Conservation (phyloP, 768 basidiomycete genomes). For the Hypholoma sublateritium region DNA sequence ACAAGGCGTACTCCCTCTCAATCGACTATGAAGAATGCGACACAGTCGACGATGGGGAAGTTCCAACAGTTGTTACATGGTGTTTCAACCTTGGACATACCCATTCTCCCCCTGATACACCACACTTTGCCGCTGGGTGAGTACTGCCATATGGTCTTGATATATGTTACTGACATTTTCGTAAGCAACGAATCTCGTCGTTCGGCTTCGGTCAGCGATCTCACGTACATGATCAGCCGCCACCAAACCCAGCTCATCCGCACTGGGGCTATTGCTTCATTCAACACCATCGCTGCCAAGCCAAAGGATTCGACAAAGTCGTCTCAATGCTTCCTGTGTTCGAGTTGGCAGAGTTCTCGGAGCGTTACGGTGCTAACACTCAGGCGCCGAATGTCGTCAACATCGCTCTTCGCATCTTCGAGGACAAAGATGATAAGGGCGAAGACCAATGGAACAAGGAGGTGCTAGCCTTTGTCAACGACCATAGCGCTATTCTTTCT, state of each 20-base stretch:
- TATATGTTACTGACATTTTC: conserved; percentile 10
- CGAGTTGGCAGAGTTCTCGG: conserved; percentile 66
- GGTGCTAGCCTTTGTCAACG: conserved; percentile 72
- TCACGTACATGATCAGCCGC: conserved; percentile 88
- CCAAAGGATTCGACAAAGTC: conserved; percentile 74
- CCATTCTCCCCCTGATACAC: conserved; percentile 84
- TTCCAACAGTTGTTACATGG: conserved; percentile 84
- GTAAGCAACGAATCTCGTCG: conserved; percentile 59
- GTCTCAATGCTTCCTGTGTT: conserved; percentile 74
- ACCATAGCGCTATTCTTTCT: conserved; percentile 56
- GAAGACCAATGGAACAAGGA: conserved; percentile 78
- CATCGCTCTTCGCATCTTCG: conserved; percentile 87
- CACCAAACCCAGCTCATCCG: conserved; percentile 88
- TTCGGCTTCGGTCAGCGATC: conserved; percentile 91
- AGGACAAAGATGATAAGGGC: conserved; percentile 72
- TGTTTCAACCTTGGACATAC: conserved; percentile 92
- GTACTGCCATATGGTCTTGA: conserved; percentile 5
- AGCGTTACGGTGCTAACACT: conserved; percentile 69
- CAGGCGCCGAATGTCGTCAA: conserved; percentile 94
- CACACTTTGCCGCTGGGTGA: conserved; percentile 56
- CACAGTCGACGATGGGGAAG: conserved; percentile 77
- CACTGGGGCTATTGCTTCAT: conserved; percentile 89
- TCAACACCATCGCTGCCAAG: conserved; percentile 71
- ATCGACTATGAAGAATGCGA: conserved; percentile 96
- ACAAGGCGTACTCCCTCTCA: conserved; percentile 89